phyloP scores from a whole-genome alignment of 768 basidiomycete genomes.

The Clavulina sp. region DNA sequence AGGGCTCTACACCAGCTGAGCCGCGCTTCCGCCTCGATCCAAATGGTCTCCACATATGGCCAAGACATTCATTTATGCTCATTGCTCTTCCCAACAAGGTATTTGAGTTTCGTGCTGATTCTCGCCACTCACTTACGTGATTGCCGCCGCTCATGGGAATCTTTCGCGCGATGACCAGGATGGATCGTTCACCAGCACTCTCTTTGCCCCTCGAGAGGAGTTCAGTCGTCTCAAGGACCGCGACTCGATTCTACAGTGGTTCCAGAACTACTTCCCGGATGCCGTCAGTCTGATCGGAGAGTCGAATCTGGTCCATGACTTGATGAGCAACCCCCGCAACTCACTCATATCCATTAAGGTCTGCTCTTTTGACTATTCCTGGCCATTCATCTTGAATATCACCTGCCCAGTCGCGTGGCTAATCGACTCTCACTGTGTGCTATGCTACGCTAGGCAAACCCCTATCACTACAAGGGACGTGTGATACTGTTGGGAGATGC shows the following conservation, averaged over 20 bases:
- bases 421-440: constrained; percentile 11
- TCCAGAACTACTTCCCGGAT: constrained; percentile 71
- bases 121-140: not conserved
- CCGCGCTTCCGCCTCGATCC: constrained; percentile 73
- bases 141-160: not conserved
- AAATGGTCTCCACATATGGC: constrained; percentile 97
- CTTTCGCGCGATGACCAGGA: constrained; percentile 35
- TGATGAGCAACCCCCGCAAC: constrained; percentile 70
- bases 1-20: constrained; percentile 27
- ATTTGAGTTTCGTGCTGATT: too few species aligned
- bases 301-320: constrained; percentile 55
- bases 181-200: constrained; percentile 90
- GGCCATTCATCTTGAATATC: constrained; percentile 5
- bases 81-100: constrained; percentile 97
- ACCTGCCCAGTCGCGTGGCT: constrained; percentile 16
- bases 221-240: constrained; percentile 37
- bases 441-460: constrained; percentile 38
- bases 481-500: constrained; percentile 85
- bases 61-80: constrained; percentile 97
- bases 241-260: constrained; percentile 46
- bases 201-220: constrained; percentile 72
- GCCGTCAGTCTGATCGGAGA: constrained; percentile 76
- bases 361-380: constrained; percentile 14
- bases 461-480: constrained; percentile 82
- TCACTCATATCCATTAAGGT: constrained; percentile 89